Percentiles rank a stretch among this genome's conserved stretches.
phyloP scores from a whole-genome alignment of 345 rosid species.

The Odontarrhena argentea region DNA sequence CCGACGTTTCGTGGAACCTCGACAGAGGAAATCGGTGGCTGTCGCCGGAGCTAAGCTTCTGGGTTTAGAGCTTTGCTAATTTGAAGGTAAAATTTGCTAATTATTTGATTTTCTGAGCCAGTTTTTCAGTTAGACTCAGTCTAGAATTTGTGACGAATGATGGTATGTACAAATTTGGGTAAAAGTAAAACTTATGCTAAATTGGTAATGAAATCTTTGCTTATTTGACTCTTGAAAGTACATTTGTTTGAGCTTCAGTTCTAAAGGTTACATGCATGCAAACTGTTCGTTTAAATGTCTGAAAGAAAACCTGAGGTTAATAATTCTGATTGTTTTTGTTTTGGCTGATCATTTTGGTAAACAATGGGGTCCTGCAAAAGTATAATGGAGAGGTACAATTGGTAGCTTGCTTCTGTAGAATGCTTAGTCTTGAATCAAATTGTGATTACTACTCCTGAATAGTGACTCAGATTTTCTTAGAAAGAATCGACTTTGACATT shows the following conservation, averaged over 20 bases:
- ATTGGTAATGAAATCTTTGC: not conserved
- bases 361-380: not conserved
- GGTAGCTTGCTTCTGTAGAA: not conserved
- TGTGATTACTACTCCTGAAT: not conserved
- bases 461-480: not conserved
- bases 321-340: not conserved
- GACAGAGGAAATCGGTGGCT: not conserved
- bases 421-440: not conserved
- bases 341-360: not conserved
- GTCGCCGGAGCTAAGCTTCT: constrained; percentile 14
- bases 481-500: not conserved
- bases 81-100: not conserved
- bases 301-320: constrained; percentile 12
- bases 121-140: not conserved
- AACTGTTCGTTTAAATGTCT: constrained; percentile 22
- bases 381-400: not conserved
- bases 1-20: constrained; percentile 1
- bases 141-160: not conserved
- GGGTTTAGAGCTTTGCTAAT: not conserved
- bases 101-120: not conserved
- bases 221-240: not conserved
- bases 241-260: not conserved
- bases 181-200: not conserved
- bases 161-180: not conserved
- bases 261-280: constrained; percentile 1